Conservation (phyloP, 257 asterid species). For the Solanum peruvianum region DNA sequence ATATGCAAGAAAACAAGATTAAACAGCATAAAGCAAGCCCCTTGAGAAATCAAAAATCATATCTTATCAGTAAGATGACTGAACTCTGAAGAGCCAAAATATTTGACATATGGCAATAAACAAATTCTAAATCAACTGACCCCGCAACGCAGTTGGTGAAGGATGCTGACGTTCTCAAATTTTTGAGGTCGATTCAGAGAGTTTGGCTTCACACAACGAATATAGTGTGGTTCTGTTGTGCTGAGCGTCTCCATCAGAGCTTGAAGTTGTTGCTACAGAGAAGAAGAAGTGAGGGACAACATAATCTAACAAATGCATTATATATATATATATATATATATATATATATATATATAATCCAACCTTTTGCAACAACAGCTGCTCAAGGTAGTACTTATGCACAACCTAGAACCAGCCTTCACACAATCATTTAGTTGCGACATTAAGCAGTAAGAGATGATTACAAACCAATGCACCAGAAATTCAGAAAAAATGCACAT, state of each 20-base stretch:
- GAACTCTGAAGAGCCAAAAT: neutral
- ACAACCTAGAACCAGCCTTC: neutral
- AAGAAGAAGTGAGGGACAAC: conserved; percentile 1
- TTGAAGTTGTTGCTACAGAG: conserved; percentile 94
- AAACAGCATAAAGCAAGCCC: neutral
- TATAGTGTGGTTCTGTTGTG: conserved; percentile 94
- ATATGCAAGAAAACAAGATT: neutral
- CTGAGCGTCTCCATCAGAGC: conserved; percentile 97
- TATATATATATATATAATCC: neutral
- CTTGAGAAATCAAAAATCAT: neutral
- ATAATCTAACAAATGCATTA: neutral
- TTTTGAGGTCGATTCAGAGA: conserved; percentile 79
- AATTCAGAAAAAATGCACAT: neutral
- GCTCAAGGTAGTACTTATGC: neutral
- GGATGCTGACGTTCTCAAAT: conserved; percentile 81
- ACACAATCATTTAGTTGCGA: neutral
- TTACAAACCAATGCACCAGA: neutral
- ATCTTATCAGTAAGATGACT: neutral
- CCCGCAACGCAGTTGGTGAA: conserved; percentile 99
- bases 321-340: neutral
- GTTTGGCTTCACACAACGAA: conserved; percentile 98
- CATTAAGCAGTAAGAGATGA: neutral
- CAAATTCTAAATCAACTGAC: conserved; percentile 33
- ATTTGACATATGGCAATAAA: neutral
- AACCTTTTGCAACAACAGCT: neutral